phyloP scores from a whole-genome alignment of 208 protist species.

The Leishmania aethiopica region DNA sequence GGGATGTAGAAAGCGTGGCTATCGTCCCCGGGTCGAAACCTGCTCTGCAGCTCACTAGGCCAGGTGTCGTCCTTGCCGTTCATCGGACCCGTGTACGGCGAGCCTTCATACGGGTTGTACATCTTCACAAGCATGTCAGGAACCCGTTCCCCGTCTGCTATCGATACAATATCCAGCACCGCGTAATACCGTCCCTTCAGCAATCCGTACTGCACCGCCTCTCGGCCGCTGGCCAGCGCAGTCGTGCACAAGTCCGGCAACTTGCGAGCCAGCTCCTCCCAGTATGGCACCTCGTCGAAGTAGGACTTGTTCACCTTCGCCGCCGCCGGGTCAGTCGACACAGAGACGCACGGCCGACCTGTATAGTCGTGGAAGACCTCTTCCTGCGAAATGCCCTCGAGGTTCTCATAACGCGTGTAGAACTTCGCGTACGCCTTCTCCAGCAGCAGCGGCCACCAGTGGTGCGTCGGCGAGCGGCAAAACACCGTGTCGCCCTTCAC shows the following conservation, averaged over 20 bases:
- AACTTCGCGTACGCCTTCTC: constrained; percentile 86
- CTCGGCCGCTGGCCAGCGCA: constrained; percentile 31
- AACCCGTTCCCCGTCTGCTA: constrained; percentile 22
- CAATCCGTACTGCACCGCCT: constrained; percentile 37
- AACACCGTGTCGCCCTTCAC: constrained; percentile 60
- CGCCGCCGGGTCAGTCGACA: constrained; percentile 37
- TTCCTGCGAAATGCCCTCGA: constrained; percentile 54
- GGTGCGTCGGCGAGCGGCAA: constrained; percentile 61
- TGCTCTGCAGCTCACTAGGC: constrained; percentile 35
- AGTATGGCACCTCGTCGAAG: constrained; percentile 48
- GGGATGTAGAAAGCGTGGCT: constrained; percentile 40
- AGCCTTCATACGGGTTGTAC: constrained; percentile 56
- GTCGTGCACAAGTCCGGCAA: constrained; percentile 33
- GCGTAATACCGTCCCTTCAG: constrained; percentile 52
- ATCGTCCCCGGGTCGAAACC: constrained; percentile 35
- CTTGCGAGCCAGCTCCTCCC: constrained; percentile 34
- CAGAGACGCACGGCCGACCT: constrained; percentile 50
- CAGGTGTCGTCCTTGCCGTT: constrained; percentile 46
- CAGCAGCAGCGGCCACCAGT: constrained; percentile 78
- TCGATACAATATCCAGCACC: constrained; percentile 43
- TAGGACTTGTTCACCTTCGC: constrained; percentile 46
- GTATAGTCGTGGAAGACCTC: constrained; percentile 76
- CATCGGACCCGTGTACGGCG: constrained; percentile 48
- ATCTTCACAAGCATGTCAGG: constrained; percentile 43
- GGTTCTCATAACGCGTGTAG: constrained; percentile 72